Evolutionary conservation across 2,329 filamentous ascomycete genomes (phyloP).

Genomic region (Capronia epimyces): DNA sequence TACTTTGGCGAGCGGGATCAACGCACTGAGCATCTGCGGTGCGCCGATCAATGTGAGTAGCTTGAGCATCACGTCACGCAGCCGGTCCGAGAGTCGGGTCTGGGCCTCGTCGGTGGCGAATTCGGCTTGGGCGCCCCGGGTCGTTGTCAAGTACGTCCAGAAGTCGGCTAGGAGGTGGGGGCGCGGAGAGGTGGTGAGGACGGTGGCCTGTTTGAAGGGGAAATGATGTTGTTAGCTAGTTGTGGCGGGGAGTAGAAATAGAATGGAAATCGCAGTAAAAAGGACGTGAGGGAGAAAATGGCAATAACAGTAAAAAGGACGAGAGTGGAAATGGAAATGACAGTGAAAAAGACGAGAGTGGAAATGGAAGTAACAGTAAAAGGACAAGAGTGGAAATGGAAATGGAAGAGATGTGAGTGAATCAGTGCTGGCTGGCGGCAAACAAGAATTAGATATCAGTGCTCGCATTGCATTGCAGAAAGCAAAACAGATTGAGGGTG

Average conservation of each 20-base stretch:
- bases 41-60: constrained; percentile 34
- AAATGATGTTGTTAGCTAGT: background rate
- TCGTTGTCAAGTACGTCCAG: constrained; percentile 30
- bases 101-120: constrained; percentile 14
- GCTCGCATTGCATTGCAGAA: too few species aligned
- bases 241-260: background rate
- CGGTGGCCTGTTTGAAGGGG: constrained; percentile 25
- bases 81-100: constrained; percentile 16
- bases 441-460: too few species aligned
- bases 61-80: constrained; percentile 34
- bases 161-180: constrained; percentile 30
- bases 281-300: too few species aligned
- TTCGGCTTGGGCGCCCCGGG: constrained; percentile 11
- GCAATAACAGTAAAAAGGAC: too few species aligned
- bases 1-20: constrained; percentile 31
- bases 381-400: too few species aligned
- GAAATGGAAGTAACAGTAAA: too few species aligned
- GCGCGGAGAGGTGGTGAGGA: constrained; percentile 29
- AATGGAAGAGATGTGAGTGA: too few species aligned
- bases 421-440: too few species aligned
- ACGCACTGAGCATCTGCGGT: constrained; percentile 31
- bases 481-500: too few species aligned
- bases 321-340: too few species aligned
- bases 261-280: too few species aligned
- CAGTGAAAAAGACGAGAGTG: too few species aligned